Evolutionary conservation across 139 green algal species (phyloP).

Genomic region (Closterium sp.): DNA sequence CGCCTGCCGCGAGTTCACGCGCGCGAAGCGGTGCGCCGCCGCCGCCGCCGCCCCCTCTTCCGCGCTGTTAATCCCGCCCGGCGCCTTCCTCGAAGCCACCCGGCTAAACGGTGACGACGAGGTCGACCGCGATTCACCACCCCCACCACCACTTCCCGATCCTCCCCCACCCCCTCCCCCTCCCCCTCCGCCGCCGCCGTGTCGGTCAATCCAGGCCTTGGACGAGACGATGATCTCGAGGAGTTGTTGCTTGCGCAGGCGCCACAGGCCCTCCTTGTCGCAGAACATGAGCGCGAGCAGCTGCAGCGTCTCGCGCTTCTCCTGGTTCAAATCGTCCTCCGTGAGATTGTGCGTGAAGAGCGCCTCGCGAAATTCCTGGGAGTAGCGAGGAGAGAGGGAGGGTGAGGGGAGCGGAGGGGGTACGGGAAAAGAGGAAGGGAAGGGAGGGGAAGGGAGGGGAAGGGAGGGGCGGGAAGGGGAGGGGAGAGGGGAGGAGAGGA

Average conservation of each 20-base stretch:
- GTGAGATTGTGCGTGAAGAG: background rate
- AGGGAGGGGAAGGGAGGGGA: too few species aligned
- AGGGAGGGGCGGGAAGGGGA: background rate
- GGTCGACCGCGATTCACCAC: background rate
- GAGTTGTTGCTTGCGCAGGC: conserved; percentile 2
- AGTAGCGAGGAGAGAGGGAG: background rate
- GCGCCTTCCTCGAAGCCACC: background rate
- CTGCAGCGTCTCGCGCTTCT: background rate
- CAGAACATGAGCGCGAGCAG: conserved; percentile 9
- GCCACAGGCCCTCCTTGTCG: conserved; percentile 3
- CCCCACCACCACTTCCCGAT: background rate
- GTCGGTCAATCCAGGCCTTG: background rate
- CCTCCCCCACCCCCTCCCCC: background rate
- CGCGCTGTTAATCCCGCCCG: background rate
- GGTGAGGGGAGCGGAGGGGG: background rate
- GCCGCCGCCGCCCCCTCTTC: background rate
- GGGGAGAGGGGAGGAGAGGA: background rate
- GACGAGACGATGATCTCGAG: background rate
- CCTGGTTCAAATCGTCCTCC: conserved; percentile 2
- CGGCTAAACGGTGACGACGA: background rate
- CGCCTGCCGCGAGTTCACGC: background rate
- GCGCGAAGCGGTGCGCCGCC: background rate
- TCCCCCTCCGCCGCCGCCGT: background rate
- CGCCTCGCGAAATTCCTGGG: background rate
- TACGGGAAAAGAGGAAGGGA: background rate